phyloP scores from a whole-genome alignment of 495 filamentous ascomycete species.

The Talaromyces thailandensis region DNA sequence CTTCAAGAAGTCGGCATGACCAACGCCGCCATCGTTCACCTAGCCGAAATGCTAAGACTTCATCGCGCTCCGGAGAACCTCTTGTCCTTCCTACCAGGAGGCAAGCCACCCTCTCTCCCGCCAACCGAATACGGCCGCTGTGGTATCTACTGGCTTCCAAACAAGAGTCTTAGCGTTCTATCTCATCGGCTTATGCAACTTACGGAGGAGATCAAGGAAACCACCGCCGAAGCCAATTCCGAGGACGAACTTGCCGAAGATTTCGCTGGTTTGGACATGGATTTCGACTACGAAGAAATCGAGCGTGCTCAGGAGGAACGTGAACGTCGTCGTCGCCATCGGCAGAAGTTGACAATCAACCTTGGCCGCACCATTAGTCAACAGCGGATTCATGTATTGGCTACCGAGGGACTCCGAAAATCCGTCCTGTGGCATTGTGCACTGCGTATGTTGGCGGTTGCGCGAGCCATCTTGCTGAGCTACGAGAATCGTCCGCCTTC shows the following conservation, averaged over 20 bases:
- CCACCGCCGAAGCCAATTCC: conserved; percentile 1
- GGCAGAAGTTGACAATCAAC: conserved; percentile 13
- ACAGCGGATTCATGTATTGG: conserved; percentile 16
- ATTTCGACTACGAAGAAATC: conserved; percentile 2
- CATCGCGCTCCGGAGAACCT: conserved; percentile 35
- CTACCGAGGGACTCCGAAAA: conserved; percentile 18
- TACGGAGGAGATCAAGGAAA: conserved; percentile 28
- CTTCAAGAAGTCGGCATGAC: conserved; percentile 27
- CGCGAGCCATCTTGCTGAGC: conserved; percentile 22
- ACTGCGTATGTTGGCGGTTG: conserved; percentile 20
- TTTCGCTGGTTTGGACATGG: not conserved
- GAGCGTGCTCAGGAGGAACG: conserved; percentile 6
- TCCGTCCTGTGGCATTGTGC: conserved; percentile 26
- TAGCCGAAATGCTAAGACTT: conserved; percentile 31
- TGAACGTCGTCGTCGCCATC: conserved; percentile 11
- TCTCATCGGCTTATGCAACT: conserved; percentile 46
- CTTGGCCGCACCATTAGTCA: conserved; percentile 15
- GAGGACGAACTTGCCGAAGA: conserved; percentile 7
- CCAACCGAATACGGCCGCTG: conserved; percentile 16
- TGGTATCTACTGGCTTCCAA: conserved; percentile 31
- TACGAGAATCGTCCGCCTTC: conserved; percentile 11
- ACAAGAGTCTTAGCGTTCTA: conserved; percentile 12
- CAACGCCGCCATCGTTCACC: conserved; percentile 28
- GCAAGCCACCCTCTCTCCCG: conserved; percentile 18
- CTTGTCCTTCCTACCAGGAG: conserved; percentile 23